Conservation (phyloP, 129 eudicot species). For the Flaveria brownii region DNA sequence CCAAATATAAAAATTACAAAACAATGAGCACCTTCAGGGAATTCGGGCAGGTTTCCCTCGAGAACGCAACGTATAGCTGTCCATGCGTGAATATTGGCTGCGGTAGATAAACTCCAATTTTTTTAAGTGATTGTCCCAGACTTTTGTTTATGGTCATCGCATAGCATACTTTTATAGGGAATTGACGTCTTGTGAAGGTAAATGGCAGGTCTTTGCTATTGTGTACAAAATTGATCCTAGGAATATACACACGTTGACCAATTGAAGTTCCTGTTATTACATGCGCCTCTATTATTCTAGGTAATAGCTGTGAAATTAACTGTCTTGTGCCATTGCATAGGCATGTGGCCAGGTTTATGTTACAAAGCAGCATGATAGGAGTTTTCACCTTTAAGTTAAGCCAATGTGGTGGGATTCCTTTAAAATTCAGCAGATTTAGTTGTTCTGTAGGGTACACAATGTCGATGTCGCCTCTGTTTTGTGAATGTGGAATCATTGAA, state of each 20-base stretch:
- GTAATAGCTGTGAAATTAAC: neutral
- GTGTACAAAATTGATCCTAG: neutral
- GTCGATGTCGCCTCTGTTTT: neutral
- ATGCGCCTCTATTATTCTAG: neutral
- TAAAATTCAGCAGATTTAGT: neutral
- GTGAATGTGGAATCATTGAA: neutral
- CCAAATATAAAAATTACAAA: too few relatives aligned
- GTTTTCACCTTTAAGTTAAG: neutral
- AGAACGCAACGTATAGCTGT: too few relatives aligned
- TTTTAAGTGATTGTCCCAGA: too few relatives aligned
- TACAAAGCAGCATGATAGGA: constrained; percentile 1
- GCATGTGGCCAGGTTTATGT: neutral
- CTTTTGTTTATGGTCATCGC: too few relatives aligned
- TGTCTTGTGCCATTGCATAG: neutral
- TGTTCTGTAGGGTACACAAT: neutral
- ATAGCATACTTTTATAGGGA: too few relatives aligned
- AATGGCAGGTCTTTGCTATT: neutral
- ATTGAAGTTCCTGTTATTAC: neutral
- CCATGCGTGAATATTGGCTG: too few relatives aligned
- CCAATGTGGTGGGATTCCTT: neutral
- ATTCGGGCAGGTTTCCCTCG: too few relatives aligned
- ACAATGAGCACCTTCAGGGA: too few relatives aligned
- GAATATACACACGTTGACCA: neutral
- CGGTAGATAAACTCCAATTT: too few relatives aligned
- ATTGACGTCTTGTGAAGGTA: too few relatives aligned